These are phyloP conservation scores for Penicillium macrosclerotiorum DNA, from an alignment of 495 filamentous ascomycete genomes.

Conservation along the genomic window DNA sequence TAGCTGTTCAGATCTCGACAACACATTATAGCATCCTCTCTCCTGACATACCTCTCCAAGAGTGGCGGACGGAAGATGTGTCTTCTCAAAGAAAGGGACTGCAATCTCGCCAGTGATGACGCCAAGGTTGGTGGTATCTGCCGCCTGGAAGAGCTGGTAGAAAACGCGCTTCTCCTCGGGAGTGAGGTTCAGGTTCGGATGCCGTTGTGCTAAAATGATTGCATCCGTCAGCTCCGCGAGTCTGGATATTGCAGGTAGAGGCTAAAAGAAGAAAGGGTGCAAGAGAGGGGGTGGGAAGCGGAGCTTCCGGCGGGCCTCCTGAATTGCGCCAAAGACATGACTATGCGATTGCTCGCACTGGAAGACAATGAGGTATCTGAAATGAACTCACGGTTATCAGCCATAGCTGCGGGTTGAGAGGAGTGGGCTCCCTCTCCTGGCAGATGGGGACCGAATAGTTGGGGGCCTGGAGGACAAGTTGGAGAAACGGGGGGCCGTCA, in stretches of 20 bases:
- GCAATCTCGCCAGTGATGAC: conserved; percentile 95
- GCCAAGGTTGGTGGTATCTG: conserved; percentile 85
- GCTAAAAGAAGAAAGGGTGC: conserved; percentile 7
- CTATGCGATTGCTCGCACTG: not conserved
- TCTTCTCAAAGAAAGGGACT: conserved; percentile 98
- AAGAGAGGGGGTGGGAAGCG: conserved; percentile 14
- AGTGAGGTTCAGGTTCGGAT: conserved; percentile 80
- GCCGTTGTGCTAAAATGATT: conserved; percentile 31
- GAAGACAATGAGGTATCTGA: not conserved
- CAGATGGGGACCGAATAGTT: conserved; percentile 20
- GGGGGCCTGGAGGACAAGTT: conserved; percentile 17
- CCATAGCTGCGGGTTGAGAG: conserved; percentile 37
- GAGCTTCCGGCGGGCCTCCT: conserved; percentile 28
- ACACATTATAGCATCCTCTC: not conserved
- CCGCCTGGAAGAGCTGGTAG: conserved; percentile 83
- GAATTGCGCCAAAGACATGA: conserved; percentile 20
- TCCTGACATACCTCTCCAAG: conserved; percentile 74
- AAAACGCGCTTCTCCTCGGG: conserved; percentile 91
- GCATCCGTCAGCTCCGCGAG: conserved; percentile 31
- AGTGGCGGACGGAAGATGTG: conserved; percentile 74
- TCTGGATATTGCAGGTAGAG: no score
- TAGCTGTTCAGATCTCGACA: not conserved
- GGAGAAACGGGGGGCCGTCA: conserved; percentile 20
- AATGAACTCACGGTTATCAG: conserved; percentile 36
- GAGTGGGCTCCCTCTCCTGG: conserved; percentile 34